These are phyloP conservation scores for Sporothrix mexicana DNA, from an alignment of 2,329 filamentous ascomycete species.

Conservation along the genomic window DNA sequence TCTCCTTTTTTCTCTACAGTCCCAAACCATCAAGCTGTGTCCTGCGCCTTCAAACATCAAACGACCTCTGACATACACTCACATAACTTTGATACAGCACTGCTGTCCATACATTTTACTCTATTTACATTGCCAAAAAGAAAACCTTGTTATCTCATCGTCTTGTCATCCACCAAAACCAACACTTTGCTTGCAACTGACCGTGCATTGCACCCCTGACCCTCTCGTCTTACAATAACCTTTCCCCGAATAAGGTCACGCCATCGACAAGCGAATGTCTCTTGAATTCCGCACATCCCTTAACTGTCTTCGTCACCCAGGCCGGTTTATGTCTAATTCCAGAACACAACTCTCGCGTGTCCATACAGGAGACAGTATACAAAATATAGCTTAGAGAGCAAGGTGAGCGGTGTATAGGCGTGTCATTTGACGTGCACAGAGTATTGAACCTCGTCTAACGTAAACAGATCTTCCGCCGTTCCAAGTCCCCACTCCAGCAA, in stretches of 20 bases:
- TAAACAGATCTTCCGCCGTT: not conserved
- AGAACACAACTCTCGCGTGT: slow-evolving; percentile 60
- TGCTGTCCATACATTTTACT: not conserved
- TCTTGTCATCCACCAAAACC: not conserved
- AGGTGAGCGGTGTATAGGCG: not conserved
- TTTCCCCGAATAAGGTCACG: not conserved
- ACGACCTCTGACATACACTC: no score
- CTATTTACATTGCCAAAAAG: not conserved
- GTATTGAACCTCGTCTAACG: no score
- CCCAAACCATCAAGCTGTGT: no score
- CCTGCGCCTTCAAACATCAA: no score
- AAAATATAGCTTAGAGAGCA: slow-evolving; percentile 51
- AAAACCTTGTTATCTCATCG: no score
- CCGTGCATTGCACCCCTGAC: not conserved
- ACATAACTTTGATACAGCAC: no score
- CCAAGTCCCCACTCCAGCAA: no score
- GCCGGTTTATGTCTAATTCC: slow-evolving; percentile 63
- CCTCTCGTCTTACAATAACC: not conserved
- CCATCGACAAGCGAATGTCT: slow-evolving; percentile 54
- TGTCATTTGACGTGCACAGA: no score
- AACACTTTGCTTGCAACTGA: no score
- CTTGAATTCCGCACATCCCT: slow-evolving; percentile 62
- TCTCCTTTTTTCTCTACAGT: not conserved
- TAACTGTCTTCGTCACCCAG: slow-evolving; percentile 62
- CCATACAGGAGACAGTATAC: slow-evolving; percentile 63